Base-by-base conservation (phyloP, 768 basidiomycete genomes). In the Xerocomellus intermedius region DNA sequence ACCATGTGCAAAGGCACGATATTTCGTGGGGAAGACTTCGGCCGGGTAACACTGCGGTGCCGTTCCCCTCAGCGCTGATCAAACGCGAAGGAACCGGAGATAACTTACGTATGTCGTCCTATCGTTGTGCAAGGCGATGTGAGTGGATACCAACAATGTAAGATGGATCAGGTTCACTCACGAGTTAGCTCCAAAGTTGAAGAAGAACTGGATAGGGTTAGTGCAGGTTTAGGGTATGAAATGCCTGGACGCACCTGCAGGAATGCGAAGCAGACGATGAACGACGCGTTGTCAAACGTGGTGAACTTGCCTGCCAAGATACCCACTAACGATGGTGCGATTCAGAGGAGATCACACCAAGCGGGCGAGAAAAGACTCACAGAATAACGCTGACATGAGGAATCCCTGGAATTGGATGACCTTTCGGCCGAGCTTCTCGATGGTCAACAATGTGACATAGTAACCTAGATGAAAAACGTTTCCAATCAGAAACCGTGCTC, bases 141-240 rank as follows among this genome's bases (percentile, higher is more conserved):
- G 19, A 65, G 52, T 52, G 45, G 35, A 47, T 39, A 42, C 41
- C 2, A 2, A 9, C 2, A 8, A 47, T 26, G 14, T 10, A 16
- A 46, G 6, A 19, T 19, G 21, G 26, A 36, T 6, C 14, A 50
- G 5, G 9, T 37, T 13, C 16, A 61, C 82, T 59, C 64, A 84
- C 79, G 82, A 73, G 64, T 89, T 89, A 4, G 86, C 85, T 19
- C 89, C 88, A 62, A 89, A 91, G 73, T 90, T 89, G 77, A 89
- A 89, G 77, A 89, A 88, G 75, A 88, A 88, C 76, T 84, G 56
- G 22, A 38, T 10, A 56, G 28, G 16, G 48, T 57, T 8, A 62
- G 56, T n/a, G 19, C 8, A 42, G 26, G 5, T 32, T 19, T 5
- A 13, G 8, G 12, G 16, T 19, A 33, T 4, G 1, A 50, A 13